phyloP scores from a whole-genome alignment of 2,329 filamentous ascomycete species.

The Hymenoscyphus salicellus region DNA sequence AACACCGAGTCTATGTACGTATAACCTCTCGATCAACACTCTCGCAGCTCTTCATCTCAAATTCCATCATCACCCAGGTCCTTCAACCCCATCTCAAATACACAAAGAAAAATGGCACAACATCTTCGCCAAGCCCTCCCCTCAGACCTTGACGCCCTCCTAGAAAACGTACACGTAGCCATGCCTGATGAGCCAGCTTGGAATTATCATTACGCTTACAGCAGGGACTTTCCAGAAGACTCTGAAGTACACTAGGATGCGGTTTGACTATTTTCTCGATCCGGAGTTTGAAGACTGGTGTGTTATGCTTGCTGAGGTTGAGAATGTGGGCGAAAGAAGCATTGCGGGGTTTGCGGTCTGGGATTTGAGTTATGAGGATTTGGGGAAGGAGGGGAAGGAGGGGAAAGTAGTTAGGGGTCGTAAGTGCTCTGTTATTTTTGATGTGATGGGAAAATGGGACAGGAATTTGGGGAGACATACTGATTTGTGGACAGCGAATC shows the following conservation, averaged over 20 bases:
- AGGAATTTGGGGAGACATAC: not conserved
- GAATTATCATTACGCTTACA: not conserved
- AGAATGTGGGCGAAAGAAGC: not conserved
- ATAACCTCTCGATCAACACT: too few relatives aligned
- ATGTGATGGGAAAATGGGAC: not conserved
- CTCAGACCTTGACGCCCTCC: not conserved
- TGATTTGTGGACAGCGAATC: not conserved
- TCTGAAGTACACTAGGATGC: not conserved
- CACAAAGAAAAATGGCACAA: not conserved
- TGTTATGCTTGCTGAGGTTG: not conserved
- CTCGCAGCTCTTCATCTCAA: too few relatives aligned
- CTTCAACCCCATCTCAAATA: not conserved
- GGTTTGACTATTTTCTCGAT: not conserved
- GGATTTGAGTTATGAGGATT: not conserved
- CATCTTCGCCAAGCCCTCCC: not conserved
- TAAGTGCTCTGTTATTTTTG: not conserved
- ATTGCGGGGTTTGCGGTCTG: not conserved
- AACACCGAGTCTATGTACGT: too few relatives aligned
- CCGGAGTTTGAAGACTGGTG: not conserved
- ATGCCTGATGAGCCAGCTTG: not conserved
- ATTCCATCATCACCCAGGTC: too few relatives aligned
- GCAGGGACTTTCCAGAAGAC: not conserved
- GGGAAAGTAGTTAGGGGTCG: not conserved
- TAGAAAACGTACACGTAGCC: not conserved
- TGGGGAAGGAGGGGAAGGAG: not conserved